Conservation (phyloP, 805 yeast genomes). For the Pichia occidentalis region DNA sequence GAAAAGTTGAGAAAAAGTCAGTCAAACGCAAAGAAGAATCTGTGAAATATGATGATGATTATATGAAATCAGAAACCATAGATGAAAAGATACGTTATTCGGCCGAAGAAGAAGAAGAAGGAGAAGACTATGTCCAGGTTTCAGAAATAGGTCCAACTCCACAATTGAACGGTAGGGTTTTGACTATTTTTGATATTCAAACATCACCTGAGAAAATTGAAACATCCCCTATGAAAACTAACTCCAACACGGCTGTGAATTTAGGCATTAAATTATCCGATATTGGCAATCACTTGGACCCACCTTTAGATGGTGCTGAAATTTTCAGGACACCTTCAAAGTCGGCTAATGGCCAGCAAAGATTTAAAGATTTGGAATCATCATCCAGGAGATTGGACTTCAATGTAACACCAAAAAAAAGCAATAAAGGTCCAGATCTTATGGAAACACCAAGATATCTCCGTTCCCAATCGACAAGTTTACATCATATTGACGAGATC, state of each 20-base stretch:
- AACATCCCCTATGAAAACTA: constrained; percentile 4
- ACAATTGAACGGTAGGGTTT: constrained; percentile 68
- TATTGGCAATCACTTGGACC: neutral
- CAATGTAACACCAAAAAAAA: neutral
- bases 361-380: constrained; percentile 1
- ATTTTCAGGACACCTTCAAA: constrained; percentile 28
- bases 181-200: constrained; percentile 61
- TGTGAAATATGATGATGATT: neutral
- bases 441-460: constrained; percentile 23
- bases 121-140: constrained; percentile 11
- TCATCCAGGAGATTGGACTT: constrained; percentile 5
- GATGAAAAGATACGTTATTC: neutral
- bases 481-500: constrained; percentile 7
- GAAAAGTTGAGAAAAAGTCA: neutral
- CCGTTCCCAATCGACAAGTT: constrained; percentile 11
- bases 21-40: neutral
- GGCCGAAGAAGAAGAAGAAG: constrained; percentile 7
- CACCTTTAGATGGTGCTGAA: constrained; percentile 4
- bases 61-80: no score
- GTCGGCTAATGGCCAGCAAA: constrained; percentile 1
- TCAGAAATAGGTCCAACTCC: constrained; percentile 79
- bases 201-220: constrained; percentile 15
- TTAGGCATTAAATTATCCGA: neutral
- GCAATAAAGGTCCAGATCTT: constrained; percentile 1
- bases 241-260: neutral